Evolutionary conservation across 805 yeast genomes (phyloP).

Genomic region (Kuraishia hungarica): DNA sequence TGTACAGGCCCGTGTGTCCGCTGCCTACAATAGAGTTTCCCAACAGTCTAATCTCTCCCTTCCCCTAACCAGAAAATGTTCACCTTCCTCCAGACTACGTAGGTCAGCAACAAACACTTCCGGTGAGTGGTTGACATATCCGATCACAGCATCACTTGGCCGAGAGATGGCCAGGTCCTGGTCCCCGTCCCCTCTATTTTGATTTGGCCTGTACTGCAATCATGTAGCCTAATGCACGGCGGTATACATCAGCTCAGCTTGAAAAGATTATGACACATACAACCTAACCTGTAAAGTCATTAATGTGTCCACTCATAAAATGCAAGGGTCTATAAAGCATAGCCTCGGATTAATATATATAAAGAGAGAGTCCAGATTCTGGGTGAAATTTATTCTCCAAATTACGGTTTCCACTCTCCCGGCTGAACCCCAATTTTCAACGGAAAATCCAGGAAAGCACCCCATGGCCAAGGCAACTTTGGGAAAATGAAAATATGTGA

Average conservation of each 20-base stretch:
- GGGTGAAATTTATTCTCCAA: too few species aligned
- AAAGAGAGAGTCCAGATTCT: too few species aligned
- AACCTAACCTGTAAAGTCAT: not conserved
- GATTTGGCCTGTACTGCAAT: not conserved
- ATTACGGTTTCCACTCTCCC: too few species aligned
- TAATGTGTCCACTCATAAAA: not conserved
- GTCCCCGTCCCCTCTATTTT: not conserved
- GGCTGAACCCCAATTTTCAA: too few species aligned
- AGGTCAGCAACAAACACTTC: not conserved
- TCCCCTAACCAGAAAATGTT: not conserved
- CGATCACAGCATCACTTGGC: not conserved
- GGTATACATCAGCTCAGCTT: not conserved
- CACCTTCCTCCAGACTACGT: not conserved
- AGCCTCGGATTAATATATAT: not conserved
- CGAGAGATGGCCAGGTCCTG: too few species aligned
- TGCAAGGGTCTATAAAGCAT: not conserved
- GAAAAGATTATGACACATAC: not conserved
- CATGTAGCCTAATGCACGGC: not conserved
- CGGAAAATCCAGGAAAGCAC: too few species aligned
- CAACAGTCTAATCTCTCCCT: not conserved
- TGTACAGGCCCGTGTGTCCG: not conserved
- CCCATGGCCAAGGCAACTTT: too few species aligned
- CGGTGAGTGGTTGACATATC: not conserved
- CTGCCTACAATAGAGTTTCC: not conserved
- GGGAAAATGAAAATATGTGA: too few species aligned